A percentile compares a stretch with the other conserved stretches of the same genome.
phyloP scores from a whole-genome alignment of 164 flowering plant genomes.

The Houttuynia cordata region DNA sequence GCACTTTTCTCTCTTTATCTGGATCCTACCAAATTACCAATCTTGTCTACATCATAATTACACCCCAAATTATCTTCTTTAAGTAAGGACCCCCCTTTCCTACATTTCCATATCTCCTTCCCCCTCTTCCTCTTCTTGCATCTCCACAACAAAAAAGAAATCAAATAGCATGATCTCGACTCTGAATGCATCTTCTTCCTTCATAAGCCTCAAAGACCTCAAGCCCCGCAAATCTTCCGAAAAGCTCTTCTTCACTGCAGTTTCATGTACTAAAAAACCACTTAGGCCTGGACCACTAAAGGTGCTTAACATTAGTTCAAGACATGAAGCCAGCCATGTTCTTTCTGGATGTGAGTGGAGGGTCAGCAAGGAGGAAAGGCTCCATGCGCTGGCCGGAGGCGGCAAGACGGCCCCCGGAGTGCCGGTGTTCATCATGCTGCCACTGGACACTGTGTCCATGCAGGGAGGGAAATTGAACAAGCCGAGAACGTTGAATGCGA shows the following conservation, averaged over 20 bases:
- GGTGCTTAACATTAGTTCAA: slow-evolving; percentile 17
- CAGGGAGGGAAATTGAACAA: slow-evolving; percentile 56
- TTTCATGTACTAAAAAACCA: slow-evolving; percentile 26
- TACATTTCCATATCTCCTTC: not conserved
- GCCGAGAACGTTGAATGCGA: slow-evolving; percentile 67
- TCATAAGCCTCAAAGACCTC: slow-evolving; percentile 36
- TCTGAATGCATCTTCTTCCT: slow-evolving; percentile 48
- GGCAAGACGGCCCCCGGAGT: slow-evolving; percentile 8
- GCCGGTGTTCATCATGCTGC: slow-evolving; percentile 83
- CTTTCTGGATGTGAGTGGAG: slow-evolving; percentile 4
- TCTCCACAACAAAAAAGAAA: not conserved
- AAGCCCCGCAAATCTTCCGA: slow-evolving; percentile 32
- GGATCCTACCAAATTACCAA: too few relatives aligned
- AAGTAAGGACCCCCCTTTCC: not conserved
- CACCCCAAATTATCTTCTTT: not conserved
- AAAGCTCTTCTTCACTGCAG: slow-evolving; percentile 23
- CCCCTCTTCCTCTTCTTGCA: not conserved
- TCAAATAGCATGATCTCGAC: slow-evolving; percentile 23
- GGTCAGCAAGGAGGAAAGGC: slow-evolving; percentile 26
- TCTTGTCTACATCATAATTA: too few relatives aligned
- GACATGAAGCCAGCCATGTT: slow-evolving; percentile 11
- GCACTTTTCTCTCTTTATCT: too few relatives aligned
- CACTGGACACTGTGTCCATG: slow-evolving; percentile 60
- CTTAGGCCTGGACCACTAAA: slow-evolving; percentile 31
- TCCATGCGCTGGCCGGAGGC: slow-evolving; percentile 16